Evolutionary conservation across 2,329 filamentous ascomycete genomes (phyloP), one percentile per base, ranked within the genome.

Genomic region (Pezicula rhizophila): DNA sequence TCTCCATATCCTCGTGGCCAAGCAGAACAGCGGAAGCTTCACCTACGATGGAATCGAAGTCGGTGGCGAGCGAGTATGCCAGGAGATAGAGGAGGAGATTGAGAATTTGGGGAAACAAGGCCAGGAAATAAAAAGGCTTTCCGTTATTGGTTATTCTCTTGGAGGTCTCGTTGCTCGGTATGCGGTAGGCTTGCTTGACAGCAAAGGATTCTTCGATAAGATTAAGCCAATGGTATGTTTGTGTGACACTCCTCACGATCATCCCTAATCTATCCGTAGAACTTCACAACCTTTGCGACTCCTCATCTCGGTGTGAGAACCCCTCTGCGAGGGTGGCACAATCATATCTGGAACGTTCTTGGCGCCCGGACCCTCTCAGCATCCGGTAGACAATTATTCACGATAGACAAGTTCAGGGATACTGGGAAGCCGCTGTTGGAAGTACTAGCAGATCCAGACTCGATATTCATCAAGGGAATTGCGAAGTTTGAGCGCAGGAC

Each of bases 221-320:
- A 75, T 97, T 23, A 77, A 89, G 63, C 92, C 92, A 56, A 79
- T 92, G 68, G 82, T 86, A 71, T 42, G 71, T 57, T 37, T 8
- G 25, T 17, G 25, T 20, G 20, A 11, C 20, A 17, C 33, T 51
- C 17, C 6, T 11, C 7, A 26, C 18, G n/a, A 18, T 15, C 17
- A 15, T 4, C 12, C 25, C 18, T 23, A 43, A 52, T 37, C 52
- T 37, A 37, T 8, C 5, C 18, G 8, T 53, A 85, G 79, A 96
- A 95, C 73, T 96, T 97, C 68, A 89, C 86, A 2, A 96, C 91
- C 1, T 96, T 97, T 68, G 92, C 87, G 5, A 85, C 87, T 28
- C 92, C 87, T 20, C 87, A 91, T 67, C 75, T 91, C 7, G 87
- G 87, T n/a, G 85, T 87, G 1, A 76, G 85, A 44, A 80, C 82